These are phyloP conservation scores for Ceratobasidium sp. DNA, from an alignment of 1,284 basidiomycete genomes.

Conservation along the genomic window DNA sequence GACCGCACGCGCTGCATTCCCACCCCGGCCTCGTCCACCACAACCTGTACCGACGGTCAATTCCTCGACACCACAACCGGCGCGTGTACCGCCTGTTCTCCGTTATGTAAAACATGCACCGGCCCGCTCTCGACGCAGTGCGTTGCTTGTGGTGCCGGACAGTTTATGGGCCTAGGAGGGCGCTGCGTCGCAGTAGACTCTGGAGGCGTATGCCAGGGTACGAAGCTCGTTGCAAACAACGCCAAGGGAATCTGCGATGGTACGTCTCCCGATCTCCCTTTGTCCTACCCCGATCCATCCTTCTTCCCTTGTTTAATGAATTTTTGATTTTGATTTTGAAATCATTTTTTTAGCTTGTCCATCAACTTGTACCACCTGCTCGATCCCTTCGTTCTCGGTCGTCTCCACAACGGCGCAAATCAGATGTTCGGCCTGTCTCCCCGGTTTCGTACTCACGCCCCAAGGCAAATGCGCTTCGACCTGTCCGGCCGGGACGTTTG, in stretches of 20 bases:
- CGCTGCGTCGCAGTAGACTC: constrained; percentile 62
- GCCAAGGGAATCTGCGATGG: constrained; percentile 83
- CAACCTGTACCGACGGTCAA: constrained; percentile 74
- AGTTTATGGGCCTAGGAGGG: constrained; percentile 70
- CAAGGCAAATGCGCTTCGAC: constrained; percentile 74
- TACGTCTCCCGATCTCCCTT: constrained; percentile 60
- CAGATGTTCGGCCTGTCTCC: constrained; percentile 81
- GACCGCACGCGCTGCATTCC: constrained; percentile 78
- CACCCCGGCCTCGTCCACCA: constrained; percentile 65
- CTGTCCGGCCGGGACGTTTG: constrained; percentile 80
- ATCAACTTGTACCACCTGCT: constrained; percentile 81
- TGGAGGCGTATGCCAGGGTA: constrained; percentile 78
- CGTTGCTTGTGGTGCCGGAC: constrained; percentile 73
- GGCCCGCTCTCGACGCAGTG: constrained; percentile 79
- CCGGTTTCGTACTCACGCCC: constrained; percentile 75
- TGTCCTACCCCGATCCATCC: not conserved
- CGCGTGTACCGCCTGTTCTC: constrained; percentile 71
- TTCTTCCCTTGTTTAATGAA: no score
- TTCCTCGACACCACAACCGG: constrained; percentile 68
- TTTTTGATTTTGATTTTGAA: no score
- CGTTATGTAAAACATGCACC: constrained; percentile 77
- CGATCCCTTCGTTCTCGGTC: constrained; percentile 76
- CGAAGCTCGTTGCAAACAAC: constrained; percentile 81
- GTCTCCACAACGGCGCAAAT: constrained; percentile 74
- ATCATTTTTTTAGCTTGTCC: constrained; percentile 77